phyloP scores from a whole-genome alignment of 352 stramenopile species.

The Peronosclerospora sorghi region DNA sequence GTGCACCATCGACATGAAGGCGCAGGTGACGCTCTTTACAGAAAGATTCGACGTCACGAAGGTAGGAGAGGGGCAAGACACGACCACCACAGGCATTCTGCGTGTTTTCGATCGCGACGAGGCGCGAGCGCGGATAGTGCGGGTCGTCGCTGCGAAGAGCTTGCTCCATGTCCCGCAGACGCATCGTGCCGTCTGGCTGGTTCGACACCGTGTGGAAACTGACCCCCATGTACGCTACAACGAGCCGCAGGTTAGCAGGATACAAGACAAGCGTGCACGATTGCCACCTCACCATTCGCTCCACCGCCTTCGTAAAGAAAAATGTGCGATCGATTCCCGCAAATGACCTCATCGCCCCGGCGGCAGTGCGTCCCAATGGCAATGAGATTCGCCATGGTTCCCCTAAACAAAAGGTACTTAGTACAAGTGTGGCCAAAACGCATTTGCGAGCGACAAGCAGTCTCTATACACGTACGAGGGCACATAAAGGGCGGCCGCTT shows the following conservation, averaged over 20 bases:
- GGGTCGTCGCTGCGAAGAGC: conserved; percentile 69
- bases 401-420: conserved; percentile 22
- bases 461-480: conserved; percentile 63
- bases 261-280: neutral
- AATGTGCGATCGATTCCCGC: conserved; percentile 92
- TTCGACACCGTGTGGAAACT: conserved; percentile 83
- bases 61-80: conserved; percentile 77
- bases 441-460: neutral
- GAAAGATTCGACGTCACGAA: conserved; percentile 63
- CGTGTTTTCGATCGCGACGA: conserved; percentile 96
- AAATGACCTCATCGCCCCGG: conserved; percentile 89
- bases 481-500: conserved; percentile 91
- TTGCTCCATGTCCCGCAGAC: conserved; percentile 67
- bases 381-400: conserved; percentile 97
- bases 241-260: neutral
- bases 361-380: conserved; percentile 90
- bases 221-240: conserved; percentile 81
- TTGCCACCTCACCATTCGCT: conserved; percentile 41
- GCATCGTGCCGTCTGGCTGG: conserved; percentile 73
- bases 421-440: neutral
- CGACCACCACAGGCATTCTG: conserved; percentile 94
- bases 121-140: conserved; percentile 72
- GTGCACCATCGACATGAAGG: conserved; percentile 93
- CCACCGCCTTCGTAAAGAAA: conserved; percentile 94
- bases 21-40: conserved; percentile 69